Base-by-base conservation (phyloP, 352 stramenopile species). In the Phytophthora europaea region DNA sequence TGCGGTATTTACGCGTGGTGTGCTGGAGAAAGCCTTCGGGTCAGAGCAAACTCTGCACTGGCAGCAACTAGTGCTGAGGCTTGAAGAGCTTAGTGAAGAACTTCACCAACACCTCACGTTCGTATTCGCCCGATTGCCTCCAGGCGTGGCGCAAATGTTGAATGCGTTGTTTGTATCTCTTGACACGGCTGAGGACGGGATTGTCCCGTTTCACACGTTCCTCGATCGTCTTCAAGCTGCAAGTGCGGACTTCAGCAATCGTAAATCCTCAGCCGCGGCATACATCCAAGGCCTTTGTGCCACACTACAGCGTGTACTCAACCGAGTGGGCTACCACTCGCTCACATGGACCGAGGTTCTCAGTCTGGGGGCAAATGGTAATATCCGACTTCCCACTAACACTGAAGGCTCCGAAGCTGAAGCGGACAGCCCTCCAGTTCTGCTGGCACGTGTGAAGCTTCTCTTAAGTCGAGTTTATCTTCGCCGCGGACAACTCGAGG, bases 401-500 rank as follows among this genome's bases (percentile, higher is more conserved):
- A 48, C 70, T 18, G 59, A 76, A 31, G 65, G 70, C 4, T 61
- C 70, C 23, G 22, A 72, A 10, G 45, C 15, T 3, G 59, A 78
- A 13, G 20, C 65, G 4, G 61, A 71, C 10, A 76, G 60, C n/a
- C 45, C 65, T 3, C 64, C 58, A 20, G 66, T 72, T 5, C 60
- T 94, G 16, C 63, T 74, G 26, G 73, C 82, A 4, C 80, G 80
- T 12, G 61, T 86, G 23, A 82, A 88, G 53, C 61, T 92, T 6
- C 78, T 93, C 22, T 66, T 90, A 33, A 82, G 77, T 43, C 83
- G 85, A 0, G 82, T 91, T 16, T 83, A 77, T 45, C 73, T 92
- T 6, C 79, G 80, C 22, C 72, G 83, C 10, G 87, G 85, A 0
- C 84, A 91, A 54, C 52, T 91, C 3, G 85, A 93, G 5, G 84